Conservation (phyloP, 495 filamentous ascomycete genomes). For the Baudoinia panamericana region DNA sequence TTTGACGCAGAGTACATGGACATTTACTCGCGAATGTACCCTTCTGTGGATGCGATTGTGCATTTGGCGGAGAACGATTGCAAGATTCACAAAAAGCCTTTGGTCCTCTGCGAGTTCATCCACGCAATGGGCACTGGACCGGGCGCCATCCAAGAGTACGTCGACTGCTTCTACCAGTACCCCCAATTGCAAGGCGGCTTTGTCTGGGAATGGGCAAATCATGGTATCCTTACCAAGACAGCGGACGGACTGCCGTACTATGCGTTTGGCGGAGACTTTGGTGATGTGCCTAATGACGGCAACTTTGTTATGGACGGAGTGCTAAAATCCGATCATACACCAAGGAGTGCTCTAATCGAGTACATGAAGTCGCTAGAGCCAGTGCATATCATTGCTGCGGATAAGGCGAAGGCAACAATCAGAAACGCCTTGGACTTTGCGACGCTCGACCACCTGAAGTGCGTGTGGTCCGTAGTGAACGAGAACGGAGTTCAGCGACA, state of each 20-base stretch:
- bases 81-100: slow-evolving; percentile 39
- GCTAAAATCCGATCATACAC: slow-evolving; percentile 41
- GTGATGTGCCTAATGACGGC: slow-evolving; percentile 49
- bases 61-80: slow-evolving; percentile 33
- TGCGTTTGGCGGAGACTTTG: slow-evolving; percentile 57
- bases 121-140: slow-evolving; percentile 67
- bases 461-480: slow-evolving; percentile 1
- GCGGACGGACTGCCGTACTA: slow-evolving; percentile 42
- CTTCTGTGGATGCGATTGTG: slow-evolving; percentile 38
- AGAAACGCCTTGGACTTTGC: slow-evolving; percentile 7
- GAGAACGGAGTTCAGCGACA: background rate
- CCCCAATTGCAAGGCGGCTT: slow-evolving; percentile 53
- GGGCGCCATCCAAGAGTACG: slow-evolving; percentile 51
- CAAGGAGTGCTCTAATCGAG: slow-evolving; percentile 46
- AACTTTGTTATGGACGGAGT: slow-evolving; percentile 60
- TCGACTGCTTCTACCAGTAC: slow-evolving; percentile 43
- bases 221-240: slow-evolving; percentile 45
- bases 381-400: slow-evolving; percentile 24
- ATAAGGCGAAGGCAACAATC: background rate
- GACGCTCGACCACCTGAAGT: slow-evolving; percentile 5
- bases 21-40: slow-evolving; percentile 57
- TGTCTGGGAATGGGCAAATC: slow-evolving; percentile 65
- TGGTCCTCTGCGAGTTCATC: slow-evolving; percentile 55
- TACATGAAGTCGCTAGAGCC: slow-evolving; percentile 50
- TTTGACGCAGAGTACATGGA: slow-evolving; percentile 44